Base-by-base conservation (phyloP, 140 eudicot genomes). In the Oenanthe javanica region DNA sequence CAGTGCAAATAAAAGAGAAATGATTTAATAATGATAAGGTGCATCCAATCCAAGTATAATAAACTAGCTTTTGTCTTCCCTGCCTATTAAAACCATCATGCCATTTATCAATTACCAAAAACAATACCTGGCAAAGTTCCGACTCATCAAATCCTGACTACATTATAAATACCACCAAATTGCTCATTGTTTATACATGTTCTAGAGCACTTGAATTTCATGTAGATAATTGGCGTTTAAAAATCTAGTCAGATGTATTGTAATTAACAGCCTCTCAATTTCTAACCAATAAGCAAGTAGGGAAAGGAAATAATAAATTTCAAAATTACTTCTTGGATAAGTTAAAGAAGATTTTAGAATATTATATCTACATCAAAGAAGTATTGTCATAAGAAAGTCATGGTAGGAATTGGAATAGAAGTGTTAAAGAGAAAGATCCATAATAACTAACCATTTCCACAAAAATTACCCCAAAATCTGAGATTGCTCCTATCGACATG, bases 401-500 rank as follows among this genome's bases (percentile, higher is more conserved):
- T 64, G 72, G 42, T 23, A 27, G 15, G 25, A 64, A 31, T 27
- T 25, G 31, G 67, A 64, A 64, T 23, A 25, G 0, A 25, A 80
- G 23, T 47, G 54, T n/a, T 67, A 57, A 36, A 15, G 51, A 47
- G 55, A n/a, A 0, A 42, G 43, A 51, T 19, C 7, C 52, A 64
- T 19, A 45, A 42, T 52, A 76, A 88, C 96, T 81, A 76, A 94
- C 98, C 98, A 77, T 81, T 89, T 85, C 98, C 97, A 49, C 71
- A 46, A 47, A 92, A 81, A 40, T 83, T 57, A 16, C 97, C 98
- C 98, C 98, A 94, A 79, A 83, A 90, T 38, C 82, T 81, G 23
- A 83, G 84, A 21, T 89, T 84, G 91, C 94, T 86, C 85, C 98
- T 82, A 64, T 90, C 79, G 74, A 89, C 89, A 82, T 94, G 98